Evolutionary conservation across 2,329 filamentous ascomycete species (phyloP).

Genomic region (Pseudogymnoascus sp.): DNA sequence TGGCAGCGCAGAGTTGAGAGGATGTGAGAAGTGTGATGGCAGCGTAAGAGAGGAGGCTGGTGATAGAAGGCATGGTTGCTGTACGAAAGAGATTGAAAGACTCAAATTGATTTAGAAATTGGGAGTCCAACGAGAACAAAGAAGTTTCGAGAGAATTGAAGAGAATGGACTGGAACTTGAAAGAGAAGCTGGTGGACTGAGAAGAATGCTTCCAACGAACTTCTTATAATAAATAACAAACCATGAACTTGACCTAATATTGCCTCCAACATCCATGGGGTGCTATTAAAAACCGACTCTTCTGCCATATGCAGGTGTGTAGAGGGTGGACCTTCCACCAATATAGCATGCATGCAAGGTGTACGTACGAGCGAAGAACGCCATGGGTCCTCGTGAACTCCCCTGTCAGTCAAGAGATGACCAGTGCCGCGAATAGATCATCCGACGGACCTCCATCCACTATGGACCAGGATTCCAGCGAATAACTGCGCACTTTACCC

Average conservation of each 20-base stretch:
- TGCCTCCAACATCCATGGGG: neutral
- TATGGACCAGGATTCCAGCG: neutral
- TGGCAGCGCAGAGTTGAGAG: conserved; percentile 17
- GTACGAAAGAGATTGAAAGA: neutral
- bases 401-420: neutral
- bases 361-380: neutral
- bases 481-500: conserved; percentile 5
- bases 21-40: conserved; percentile 19
- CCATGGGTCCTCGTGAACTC: neutral
- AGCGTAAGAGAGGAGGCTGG: conserved; percentile 17
- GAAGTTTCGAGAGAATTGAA: neutral
- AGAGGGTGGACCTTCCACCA: neutral
- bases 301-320: neutral
- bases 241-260: neutral
- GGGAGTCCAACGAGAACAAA: neutral
- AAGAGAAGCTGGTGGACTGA: neutral
- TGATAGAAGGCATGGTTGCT: conserved; percentile 22
- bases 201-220: neutral
- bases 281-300: neutral
- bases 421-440: conserved; percentile 3
- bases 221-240: conserved; percentile 3
- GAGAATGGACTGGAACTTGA: neutral
- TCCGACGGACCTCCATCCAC: neutral
- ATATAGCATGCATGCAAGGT: neutral
- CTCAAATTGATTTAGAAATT: neutral